Conservation (phyloP, 176 grass and related monocot species). For the Avena eriantha region DNA sequence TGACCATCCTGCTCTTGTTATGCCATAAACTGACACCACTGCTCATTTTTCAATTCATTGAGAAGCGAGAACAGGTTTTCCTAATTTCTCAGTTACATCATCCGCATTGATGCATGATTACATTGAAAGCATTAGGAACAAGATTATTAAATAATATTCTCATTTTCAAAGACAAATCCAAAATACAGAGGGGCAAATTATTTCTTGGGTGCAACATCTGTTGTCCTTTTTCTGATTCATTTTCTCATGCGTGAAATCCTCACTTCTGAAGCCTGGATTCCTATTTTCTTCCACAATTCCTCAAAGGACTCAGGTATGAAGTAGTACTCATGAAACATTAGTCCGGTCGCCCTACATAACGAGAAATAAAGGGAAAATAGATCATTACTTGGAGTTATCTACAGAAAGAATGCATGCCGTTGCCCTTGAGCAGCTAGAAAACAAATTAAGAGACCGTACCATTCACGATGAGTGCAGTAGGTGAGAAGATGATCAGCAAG, state of each 20-base stretch:
- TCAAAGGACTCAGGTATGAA: not conserved
- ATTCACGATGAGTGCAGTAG: conserved; percentile 13
- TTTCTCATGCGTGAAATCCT: not conserved
- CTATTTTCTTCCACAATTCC: not conserved
- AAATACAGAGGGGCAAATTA: not conserved
- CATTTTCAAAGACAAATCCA: not conserved
- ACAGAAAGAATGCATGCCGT: too few relatives aligned
- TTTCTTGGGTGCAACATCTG: not conserved
- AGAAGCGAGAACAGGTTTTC: not conserved
- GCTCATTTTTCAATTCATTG: not conserved
- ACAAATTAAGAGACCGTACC: not conserved
- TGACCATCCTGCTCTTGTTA: too few relatives aligned
- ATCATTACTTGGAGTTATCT: not conserved
- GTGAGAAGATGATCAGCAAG: conserved; percentile 42
- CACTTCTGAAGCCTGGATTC: not conserved
- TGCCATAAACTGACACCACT: not conserved
- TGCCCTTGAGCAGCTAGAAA: not conserved
- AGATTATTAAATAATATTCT: not conserved
- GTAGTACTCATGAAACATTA: conserved; percentile 33
- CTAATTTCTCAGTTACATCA: not conserved
- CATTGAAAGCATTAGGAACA: not conserved
- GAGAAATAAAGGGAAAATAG: not conserved
- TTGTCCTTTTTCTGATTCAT: not conserved
- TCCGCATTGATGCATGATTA: not conserved
- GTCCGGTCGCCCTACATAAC: not conserved